These are phyloP conservation scores for Magnusiomyces clavatus DNA, from an alignment of 1,139 yeast genomes.

Conservation along the genomic window DNA sequence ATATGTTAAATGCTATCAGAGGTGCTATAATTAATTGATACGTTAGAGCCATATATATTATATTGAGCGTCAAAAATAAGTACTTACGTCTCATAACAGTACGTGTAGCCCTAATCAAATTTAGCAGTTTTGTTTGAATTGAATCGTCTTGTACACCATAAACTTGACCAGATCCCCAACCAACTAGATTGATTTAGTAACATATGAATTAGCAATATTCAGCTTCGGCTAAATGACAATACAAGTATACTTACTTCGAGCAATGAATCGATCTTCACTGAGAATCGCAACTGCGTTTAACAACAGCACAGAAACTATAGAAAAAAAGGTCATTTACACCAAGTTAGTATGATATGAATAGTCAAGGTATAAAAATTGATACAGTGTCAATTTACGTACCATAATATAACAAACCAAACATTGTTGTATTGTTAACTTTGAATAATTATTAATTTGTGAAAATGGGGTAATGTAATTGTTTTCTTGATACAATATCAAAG, in stretches of 20 bases:
- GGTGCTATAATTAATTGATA: constrained; percentile 40
- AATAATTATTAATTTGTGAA: too few species aligned
- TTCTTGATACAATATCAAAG: too few species aligned
- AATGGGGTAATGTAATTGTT: too few species aligned
- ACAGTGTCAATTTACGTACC: constrained; percentile 30
- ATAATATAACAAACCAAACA: constrained; percentile 56
- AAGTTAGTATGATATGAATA: not conserved
- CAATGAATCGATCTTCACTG: constrained; percentile 74
- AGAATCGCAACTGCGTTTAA: constrained; percentile 74
- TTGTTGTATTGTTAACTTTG: too few species aligned
- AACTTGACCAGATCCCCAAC: constrained; percentile 23
- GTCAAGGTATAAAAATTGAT: not conserved
- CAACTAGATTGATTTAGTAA: constrained; percentile 15
- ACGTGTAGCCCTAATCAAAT: constrained; percentile 63
- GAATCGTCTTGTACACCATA: constrained; percentile 39
- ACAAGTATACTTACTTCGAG: constrained; percentile 45
- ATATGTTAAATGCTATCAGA: constrained; percentile 55
- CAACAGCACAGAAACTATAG: constrained; percentile 44
- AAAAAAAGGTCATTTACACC: not conserved
- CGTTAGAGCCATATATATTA: not conserved
- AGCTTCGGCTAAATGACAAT: not conserved
- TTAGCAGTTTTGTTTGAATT: constrained; percentile 51
- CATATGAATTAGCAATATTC: constrained; percentile 24
- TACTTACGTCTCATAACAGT: constrained; percentile 60
- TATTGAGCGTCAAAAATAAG: not conserved